Evolutionary conservation across 768 basidiomycete genomes (phyloP), one percentile per base, ranked within the genome.

Genomic region (Trichaptum fuscoviolaceum): DNA sequence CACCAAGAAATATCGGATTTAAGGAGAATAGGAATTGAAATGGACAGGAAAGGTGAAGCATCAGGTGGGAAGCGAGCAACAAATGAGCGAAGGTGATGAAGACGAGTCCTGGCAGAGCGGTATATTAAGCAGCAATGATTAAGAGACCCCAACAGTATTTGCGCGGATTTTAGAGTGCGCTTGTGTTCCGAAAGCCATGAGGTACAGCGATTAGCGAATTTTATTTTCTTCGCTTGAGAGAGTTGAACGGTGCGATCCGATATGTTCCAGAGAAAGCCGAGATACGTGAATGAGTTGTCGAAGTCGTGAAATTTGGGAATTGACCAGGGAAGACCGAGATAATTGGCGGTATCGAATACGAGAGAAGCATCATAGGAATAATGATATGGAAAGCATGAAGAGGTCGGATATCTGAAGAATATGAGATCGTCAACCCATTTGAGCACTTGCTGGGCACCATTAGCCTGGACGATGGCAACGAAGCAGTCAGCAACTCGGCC

Each of bases 351-450:
- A 36, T 25, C 23, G 9, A 66, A 57, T 25, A 66, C 36, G 3
- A 30, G 9, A 1, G 20, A 10, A 15, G 7, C 60, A 7, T 63
- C n/a, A 42, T 66, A 63, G 9, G 35, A 0, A 57, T 63, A 66
- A n/a, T 0, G 10, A 23, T 23, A 66, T 24, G 59, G 58, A 5
- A 2, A 35, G 12, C 59, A n/a, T 7, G 9, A 35, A 20, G 5
- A 6, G 42, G 2, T 4, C 6, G 69, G 73, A 58, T 68, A 73
- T 1, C 71, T 65, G 23, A 78, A 73, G 62, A 79, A 76, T 0
- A 75, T 42, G 58, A 77, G 79, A 59, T 80, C 74, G 42, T 81
- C 77, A 0, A 77, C 78, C 79, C 79, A 81, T 27, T 78, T 78
- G 3, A 73, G 63, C 5, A 75, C 42, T 0, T 72, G 71, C 0